Percentiles rank a stretch among this genome's conserved stretches.
These are phyloP conservation scores for Nannochloropsis granulata DNA, from an alignment of 108 stramenopile species.

Conservation along the genomic window DNA sequence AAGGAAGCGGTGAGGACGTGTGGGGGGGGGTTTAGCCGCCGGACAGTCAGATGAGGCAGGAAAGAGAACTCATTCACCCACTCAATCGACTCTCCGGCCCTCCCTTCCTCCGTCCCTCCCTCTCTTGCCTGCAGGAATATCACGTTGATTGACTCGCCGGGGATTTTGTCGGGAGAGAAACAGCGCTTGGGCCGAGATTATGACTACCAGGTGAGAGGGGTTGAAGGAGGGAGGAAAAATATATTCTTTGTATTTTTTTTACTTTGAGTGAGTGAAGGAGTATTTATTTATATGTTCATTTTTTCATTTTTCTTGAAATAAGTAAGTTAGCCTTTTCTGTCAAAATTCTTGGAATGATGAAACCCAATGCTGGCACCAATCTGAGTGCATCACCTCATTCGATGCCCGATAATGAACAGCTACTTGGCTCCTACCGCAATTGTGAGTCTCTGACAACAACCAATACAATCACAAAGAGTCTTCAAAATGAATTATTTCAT, in stretches of 20 bases:
- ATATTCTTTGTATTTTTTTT: too few relatives aligned
- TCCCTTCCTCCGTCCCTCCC: neutral
- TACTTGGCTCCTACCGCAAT: too few relatives aligned
- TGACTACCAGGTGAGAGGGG: slow-evolving; percentile 2
- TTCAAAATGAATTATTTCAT: neutral
- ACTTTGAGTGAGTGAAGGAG: too few relatives aligned
- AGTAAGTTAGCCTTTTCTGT: too few relatives aligned
- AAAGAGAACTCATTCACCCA: neutral
- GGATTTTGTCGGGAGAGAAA: slow-evolving; percentile 45
- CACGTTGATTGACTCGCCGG: slow-evolving; percentile 83
- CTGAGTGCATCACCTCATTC: too few relatives aligned
- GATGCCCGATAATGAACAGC: too few relatives aligned
- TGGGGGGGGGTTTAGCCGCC: too few relatives aligned
- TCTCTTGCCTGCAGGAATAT: slow-evolving; percentile 35
- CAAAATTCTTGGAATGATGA: neutral
- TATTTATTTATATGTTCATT: too few relatives aligned
- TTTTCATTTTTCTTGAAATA: neutral
- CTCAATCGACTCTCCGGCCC: neutral
- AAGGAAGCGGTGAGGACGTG: neutral
- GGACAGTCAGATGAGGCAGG: neutral
- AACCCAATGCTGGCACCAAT: too few relatives aligned
- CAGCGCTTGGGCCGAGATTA: slow-evolving; percentile 43
- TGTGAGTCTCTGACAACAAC: too few relatives aligned
- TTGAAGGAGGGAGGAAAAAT: too few relatives aligned
- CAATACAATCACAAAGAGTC: too few relatives aligned